Evolutionary conservation across 805 yeast genomes (phyloP), one percentile per base, ranked within the genome.

Genomic region (Crinitomyces ghanaensis): DNA sequence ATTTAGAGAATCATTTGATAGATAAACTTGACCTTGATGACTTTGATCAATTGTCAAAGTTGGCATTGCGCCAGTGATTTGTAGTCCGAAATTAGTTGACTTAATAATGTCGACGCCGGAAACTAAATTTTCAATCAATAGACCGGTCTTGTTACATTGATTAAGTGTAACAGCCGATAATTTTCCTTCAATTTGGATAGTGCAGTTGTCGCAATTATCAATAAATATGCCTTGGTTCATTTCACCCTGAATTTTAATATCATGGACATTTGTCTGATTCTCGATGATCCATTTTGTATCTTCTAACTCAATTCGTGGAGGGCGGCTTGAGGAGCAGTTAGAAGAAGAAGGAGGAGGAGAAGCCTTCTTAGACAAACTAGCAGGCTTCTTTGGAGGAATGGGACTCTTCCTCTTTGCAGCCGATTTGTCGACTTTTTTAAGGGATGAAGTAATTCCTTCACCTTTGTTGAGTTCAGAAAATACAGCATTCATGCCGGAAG

Each of bases 321-420:
- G 73, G 41, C 66, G 71, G 44, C 63, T 74, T 36, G 32, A 38
- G 28, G 39, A n/a, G 4, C 28, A 22, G 11, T 36, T 24, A 5
- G 37, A n/a, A 2, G 38, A n/a, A n/a, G 39, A 17, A n/a, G n/a
- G n/a, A n/a, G n/a, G n/a, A n/a, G n/a, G n/a, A n/a, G n/a, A n/a
- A n/a, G n/a, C n/a, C n/a, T n/a, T n/a, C 19, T 35, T 18, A 4
- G 72, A 65, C 41, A 84, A 62, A 24, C 70, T 65, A 5, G 70
- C 56, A 31, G 95, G 95, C 51, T 84, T 84, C 66, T 77, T 81
- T 38, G 95, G 93, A 28, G 82, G 83, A 30, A 65, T 75, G 2
- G 95, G 94, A 56, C 85, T 83, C 60, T 84, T 85, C 59, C 84
- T 95, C 15, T 95, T 84, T 85, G 82, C 83, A 59, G 85, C 82